Base-by-base conservation (phyloP, 495 filamentous ascomycete species). In the Beverwykella pulmonaria region DNA sequence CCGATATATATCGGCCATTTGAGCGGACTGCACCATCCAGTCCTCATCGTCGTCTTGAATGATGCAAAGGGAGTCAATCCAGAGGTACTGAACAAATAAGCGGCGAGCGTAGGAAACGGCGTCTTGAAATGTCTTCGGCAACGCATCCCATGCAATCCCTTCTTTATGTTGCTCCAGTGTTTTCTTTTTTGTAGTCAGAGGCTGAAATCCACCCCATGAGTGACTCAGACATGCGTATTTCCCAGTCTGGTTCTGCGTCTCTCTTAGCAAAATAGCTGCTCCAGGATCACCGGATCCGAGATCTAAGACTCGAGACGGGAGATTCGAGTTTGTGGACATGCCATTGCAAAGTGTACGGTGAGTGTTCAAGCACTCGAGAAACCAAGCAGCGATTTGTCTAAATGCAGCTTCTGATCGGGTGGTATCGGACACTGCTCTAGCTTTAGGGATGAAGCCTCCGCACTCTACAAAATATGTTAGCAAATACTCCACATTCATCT, bases 201-300 rank as follows among this genome's bases (percentile, higher is more conserved):
- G 57, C 32, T 60, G 63, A 32, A 23, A 23, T 12, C 39, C 63
- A 14, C 63, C 63, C 63, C 63, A 67, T 19, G 39, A 53, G 22
- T 67, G 63, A 34, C 63, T 67, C n/a, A 67, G 56, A 27, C 62
- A 65, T 1, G 62, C 53, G 20, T 65, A 65, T 8, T 50, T 25
- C 5, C 20, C 48, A 23, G 19, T 23, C 15, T 50, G 20, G 15
- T 7, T 26, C 1, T 25, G 4, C 9, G 48, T 25, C 25, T 50
- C 48, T 7, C 19, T 6, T 1, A 50, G 48, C 48, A 25, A 10
- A 17, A 50, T 47, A 5, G 3, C 6, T 6, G 4, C 44, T n/a
- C 4, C n/a, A 23, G 19, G 22, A 25, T 25, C 20, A 50, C 20
- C 4, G 9, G 44, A 47, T 17, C 48, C 15, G 19, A 50, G 48